Conservation (phyloP, 805 yeast species). For the Cyberlindnera amylophila region DNA sequence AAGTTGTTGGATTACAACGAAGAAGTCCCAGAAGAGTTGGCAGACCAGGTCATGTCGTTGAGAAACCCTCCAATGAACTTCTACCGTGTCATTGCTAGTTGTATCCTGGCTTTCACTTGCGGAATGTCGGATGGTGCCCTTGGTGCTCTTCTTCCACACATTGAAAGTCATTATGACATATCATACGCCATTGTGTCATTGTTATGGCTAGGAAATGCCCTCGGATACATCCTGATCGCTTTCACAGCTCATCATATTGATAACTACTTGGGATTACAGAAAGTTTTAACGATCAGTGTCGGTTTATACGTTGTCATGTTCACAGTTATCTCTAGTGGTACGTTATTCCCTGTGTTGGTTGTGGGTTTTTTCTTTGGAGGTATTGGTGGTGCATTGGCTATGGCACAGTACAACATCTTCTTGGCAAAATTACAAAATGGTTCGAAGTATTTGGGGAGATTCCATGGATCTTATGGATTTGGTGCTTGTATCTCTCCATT, state of each 20-base stretch:
- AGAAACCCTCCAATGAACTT: slow-evolving; percentile 42
- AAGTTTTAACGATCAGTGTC: slow-evolving; percentile 38
- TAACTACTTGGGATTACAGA: slow-evolving; percentile 36
- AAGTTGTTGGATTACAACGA: slow-evolving; percentile 10
- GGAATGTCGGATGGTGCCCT: slow-evolving; percentile 57
- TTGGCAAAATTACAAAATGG: slow-evolving; percentile 39
- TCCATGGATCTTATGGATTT: slow-evolving; percentile 60
- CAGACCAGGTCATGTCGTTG: slow-evolving; percentile 29
- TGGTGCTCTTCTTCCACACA: slow-evolving; percentile 55
- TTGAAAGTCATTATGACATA: slow-evolving; percentile 45
- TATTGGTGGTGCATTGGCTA: slow-evolving; percentile 45
- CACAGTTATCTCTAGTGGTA: slow-evolving; percentile 44
- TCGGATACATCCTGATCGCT: slow-evolving; percentile 53
- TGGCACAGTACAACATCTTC: slow-evolving; percentile 51
- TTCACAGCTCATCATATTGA: slow-evolving; percentile 43
- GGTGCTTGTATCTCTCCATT: slow-evolving; percentile 65
- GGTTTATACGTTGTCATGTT: slow-evolving; percentile 37
- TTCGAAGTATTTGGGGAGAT: slow-evolving; percentile 47
- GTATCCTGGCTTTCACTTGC: slow-evolving; percentile 37
- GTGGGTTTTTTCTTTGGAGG: slow-evolving; percentile 57
- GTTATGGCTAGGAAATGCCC: slow-evolving; percentile 55
- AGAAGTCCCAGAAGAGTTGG: slow-evolving; percentile 1
- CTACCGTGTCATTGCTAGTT: slow-evolving; percentile 39
- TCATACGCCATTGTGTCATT: slow-evolving; percentile 52
- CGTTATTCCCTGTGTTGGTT: slow-evolving; percentile 44